Conservation (phyloP, 139 green algal genomes). For the Coelastrella sp. region DNA sequence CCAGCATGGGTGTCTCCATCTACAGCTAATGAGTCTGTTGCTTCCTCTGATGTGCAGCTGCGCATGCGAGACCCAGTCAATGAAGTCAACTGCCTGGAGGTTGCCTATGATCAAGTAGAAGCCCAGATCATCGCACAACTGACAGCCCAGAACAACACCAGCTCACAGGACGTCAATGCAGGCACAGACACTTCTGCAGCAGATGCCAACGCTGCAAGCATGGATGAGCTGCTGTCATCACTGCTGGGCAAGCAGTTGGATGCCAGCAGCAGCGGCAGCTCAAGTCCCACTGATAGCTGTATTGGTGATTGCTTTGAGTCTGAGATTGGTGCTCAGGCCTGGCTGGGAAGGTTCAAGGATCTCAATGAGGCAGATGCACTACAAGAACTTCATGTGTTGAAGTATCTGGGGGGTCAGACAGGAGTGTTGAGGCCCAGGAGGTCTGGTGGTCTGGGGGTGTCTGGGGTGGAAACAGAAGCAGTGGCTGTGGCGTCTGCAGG, state of each 20-base stretch:
- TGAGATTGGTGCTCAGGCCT: constrained; percentile 2
- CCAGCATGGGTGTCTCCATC: too few relatives aligned
- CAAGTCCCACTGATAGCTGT: background rate
- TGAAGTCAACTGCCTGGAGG: constrained; percentile 20
- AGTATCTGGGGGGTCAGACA: constrained; percentile 21
- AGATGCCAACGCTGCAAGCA: constrained; percentile 9
- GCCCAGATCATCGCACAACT: constrained; percentile 29
- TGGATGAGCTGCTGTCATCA: constrained; percentile 6
- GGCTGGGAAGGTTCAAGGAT: constrained; percentile 41
- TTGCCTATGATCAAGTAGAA: constrained; percentile 38
- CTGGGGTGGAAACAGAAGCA: background rate
- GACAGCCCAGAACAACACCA: background rate
- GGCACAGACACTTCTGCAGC: background rate
- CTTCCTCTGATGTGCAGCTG: constrained; percentile 3
- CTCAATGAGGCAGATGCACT: constrained; percentile 37
- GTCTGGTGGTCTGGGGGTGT: background rate
- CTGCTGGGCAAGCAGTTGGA: background rate
- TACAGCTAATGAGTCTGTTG: too few relatives aligned
- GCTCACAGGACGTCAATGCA: background rate
- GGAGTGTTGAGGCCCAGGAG: constrained; percentile 17
- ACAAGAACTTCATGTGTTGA: constrained; percentile 27
- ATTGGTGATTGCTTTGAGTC: background rate
- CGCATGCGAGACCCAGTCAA: constrained; percentile 11
- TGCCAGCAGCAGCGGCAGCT: constrained; percentile 15
- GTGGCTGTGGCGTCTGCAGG: background rate